Evolutionary conservation across 2,329 filamentous ascomycete genomes (phyloP).

Genomic region (Stromatinia cepivora): DNA sequence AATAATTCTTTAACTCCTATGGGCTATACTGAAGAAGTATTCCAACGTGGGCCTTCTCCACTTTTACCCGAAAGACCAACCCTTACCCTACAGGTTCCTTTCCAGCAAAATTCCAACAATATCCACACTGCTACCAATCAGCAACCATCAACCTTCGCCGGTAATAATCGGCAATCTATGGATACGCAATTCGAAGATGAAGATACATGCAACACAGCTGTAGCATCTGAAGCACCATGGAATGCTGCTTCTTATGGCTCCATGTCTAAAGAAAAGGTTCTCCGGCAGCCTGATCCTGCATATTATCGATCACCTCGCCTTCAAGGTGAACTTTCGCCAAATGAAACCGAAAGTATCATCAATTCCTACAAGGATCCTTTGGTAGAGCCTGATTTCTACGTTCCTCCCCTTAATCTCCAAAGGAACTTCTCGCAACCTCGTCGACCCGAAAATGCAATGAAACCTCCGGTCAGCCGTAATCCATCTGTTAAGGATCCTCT

Average conservation of each 20-base stretch:
- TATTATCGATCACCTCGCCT: slow-evolving; percentile 3
- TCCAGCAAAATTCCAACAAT: slow-evolving; percentile 20
- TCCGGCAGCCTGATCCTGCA: slow-evolving; percentile 14
- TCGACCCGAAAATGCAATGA: slow-evolving; percentile 13
- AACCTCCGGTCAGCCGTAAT: background rate
- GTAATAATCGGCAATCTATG: slow-evolving; percentile 34
- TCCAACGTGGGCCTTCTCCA: slow-evolving; percentile 33
- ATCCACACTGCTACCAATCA: slow-evolving; percentile 23
- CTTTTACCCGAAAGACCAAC: slow-evolving; percentile 39
- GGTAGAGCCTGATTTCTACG: slow-evolving; percentile 15
- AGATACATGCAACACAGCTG: slow-evolving; percentile 21
- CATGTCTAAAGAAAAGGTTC: background rate
- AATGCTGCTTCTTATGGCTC: slow-evolving; percentile 12
- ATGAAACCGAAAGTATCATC: slow-evolving; percentile 17
- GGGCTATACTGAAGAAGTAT: slow-evolving; percentile 28
- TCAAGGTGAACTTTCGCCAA: slow-evolving; percentile 13
- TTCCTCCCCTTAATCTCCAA: slow-evolving; percentile 22
- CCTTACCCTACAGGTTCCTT: slow-evolving; percentile 36
- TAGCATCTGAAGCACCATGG: slow-evolving; percentile 23
- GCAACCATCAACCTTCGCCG: slow-evolving; percentile 18
- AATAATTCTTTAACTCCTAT: slow-evolving; percentile 10
- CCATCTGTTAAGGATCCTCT: slow-evolving; percentile 5
- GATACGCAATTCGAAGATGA: slow-evolving; percentile 41
- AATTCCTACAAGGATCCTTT: slow-evolving; percentile 18
- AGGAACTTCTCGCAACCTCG: slow-evolving; percentile 23